These are phyloP conservation scores for Mediolabrus comicus DNA, from an alignment of 108 stramenopile species.

Conservation along the genomic window DNA sequence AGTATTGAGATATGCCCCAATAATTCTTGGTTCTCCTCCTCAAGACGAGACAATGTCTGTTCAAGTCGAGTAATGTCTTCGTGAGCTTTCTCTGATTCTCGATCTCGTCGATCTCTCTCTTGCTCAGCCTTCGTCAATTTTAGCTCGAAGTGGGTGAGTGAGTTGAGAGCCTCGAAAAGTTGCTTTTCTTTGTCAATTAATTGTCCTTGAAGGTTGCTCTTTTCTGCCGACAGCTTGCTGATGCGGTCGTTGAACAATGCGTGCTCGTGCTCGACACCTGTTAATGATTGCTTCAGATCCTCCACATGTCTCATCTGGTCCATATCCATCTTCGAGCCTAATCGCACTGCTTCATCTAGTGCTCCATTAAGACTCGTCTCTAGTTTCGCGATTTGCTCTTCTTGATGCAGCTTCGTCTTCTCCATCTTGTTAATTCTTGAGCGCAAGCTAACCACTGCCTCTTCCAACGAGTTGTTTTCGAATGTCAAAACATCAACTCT, in stretches of 20 bases:
- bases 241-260: conserved; percentile 12
- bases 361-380: conserved; percentile 21
- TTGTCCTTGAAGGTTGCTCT: conserved; percentile 6
- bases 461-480: neutral
- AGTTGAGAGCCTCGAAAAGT: conserved; percentile 5
- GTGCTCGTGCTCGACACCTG: conserved; percentile 1
- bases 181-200: conserved; percentile 16
- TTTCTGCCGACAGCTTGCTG: conserved; percentile 8
- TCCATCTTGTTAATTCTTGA: neutral
- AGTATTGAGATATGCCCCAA: conserved; percentile 29
- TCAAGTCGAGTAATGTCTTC: conserved; percentile 11
- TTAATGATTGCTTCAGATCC: conserved; percentile 24
- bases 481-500: conserved; percentile 1
- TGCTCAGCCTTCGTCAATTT: conserved; percentile 24
- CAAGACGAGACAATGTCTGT: neutral
- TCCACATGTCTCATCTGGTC: conserved; percentile 22
- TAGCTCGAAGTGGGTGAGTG: conserved; percentile 18
- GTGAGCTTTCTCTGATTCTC: neutral
- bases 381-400: conserved; percentile 21
- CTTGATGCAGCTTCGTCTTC: conserved; percentile 4
- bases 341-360: conserved; percentile 18
- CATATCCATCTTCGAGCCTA: conserved; percentile 19
- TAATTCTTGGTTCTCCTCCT: conserved; percentile 7
- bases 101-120: conserved; percentile 15
- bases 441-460: neutral